Conservation (phyloP, 2,329 filamentous ascomycete species). For the Epichloe bromicola region DNA sequence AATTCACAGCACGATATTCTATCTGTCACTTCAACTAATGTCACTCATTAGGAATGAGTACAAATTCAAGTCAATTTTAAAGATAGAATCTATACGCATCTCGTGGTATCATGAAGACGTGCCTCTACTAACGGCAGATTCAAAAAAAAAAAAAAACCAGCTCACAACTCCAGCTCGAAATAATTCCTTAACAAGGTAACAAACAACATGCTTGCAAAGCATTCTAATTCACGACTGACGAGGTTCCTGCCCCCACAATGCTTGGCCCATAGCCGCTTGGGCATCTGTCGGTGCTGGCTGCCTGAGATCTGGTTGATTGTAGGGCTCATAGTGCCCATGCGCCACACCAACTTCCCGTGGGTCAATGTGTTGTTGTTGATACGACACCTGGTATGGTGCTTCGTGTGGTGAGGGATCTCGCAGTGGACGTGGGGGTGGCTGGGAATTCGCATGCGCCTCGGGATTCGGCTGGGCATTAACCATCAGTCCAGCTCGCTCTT, state of each 20-base stretch:
- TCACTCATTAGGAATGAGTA: no score
- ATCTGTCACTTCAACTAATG: no score
- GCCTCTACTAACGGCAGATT: not conserved
- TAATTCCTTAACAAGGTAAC: not conserved
- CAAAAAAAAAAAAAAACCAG: not conserved
- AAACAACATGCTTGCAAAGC: not conserved
- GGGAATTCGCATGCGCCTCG: slow-evolving; percentile 3
- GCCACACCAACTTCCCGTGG: not conserved
- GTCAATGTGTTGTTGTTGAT: not conserved
- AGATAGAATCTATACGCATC: not conserved
- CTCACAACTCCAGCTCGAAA: not conserved
- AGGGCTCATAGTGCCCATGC: slow-evolving; percentile 3
- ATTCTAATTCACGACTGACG: not conserved
- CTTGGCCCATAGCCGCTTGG: slow-evolving; percentile 6
- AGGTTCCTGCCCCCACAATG: slow-evolving; percentile 7
- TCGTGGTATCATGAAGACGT: not conserved
- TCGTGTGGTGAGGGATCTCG: slow-evolving; percentile 3
- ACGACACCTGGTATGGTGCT: not conserved
- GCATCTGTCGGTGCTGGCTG: slow-evolving; percentile 1
- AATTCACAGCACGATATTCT: no score
- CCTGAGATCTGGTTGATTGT: not conserved
- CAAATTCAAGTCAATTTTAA: no score
- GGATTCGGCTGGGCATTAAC: slow-evolving; percentile 21
- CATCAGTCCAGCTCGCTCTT: slow-evolving; percentile 32
- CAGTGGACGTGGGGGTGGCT: slow-evolving; percentile 5